Conservation (phyloP, 306 rosid genomes). For the Leucaena leucocephala region DNA sequence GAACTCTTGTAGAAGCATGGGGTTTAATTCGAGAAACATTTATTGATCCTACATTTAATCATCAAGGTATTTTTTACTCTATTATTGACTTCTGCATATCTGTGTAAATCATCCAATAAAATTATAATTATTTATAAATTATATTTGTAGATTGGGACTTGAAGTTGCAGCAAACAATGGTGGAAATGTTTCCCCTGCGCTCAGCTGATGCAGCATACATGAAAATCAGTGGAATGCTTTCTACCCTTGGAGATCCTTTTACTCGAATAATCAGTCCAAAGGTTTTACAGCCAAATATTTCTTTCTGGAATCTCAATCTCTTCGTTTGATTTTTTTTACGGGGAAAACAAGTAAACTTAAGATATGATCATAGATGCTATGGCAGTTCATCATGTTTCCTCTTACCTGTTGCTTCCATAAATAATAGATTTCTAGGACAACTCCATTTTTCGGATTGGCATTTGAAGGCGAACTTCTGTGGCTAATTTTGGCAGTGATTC, state of each 20-base stretch:
- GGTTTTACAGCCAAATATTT: constrained; percentile 45
- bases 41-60: constrained; percentile 89
- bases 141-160: constrained; percentile 82
- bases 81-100: not conserved
- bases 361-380: constrained; percentile 9
- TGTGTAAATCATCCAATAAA: not conserved
- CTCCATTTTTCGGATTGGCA: constrained; percentile 4
- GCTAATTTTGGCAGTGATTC: constrained; percentile 31
- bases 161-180: constrained; percentile 96
- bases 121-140: not conserved
- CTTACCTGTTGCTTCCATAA: no score
- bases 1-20: constrained; percentile 99
- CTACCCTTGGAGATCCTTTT: constrained; percentile 98
- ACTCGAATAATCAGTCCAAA: constrained; percentile 92
- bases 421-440: not conserved
- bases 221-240: constrained; percentile 93
- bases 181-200: constrained; percentile 90
- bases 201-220: constrained; percentile 90
- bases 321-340: not conserved
- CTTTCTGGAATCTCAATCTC: constrained; percentile 28
- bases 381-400: not conserved
- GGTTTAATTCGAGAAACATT: constrained; percentile 95
- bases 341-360: not conserved
- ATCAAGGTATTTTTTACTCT: constrained; percentile 68
- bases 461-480: not conserved